Base-by-base conservation (phyloP, 352 stramenopile genomes). In the Phytophthora tentaculata region DNA sequence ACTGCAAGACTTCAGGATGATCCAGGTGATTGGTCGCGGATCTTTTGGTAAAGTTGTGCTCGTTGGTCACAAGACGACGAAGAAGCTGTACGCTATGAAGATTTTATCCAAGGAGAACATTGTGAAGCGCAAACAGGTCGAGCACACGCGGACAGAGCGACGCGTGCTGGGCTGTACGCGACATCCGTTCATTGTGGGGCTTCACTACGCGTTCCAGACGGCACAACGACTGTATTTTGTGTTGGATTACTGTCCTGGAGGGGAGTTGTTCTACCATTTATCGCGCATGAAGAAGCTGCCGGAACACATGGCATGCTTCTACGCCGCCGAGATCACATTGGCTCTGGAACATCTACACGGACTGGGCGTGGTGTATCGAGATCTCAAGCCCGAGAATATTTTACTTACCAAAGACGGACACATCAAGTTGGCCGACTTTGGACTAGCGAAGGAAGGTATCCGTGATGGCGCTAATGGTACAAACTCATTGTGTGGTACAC, bases 201-300 rank as follows among this genome's bases (percentile, higher is more conserved):
- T 97, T 22, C 85, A 95, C 50, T 96, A 90, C 59, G 88, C 90
- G 1, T 96, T 97, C 55, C 88, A 97, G 65, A 95, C 96, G 0
- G 88, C 86, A 41, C 83, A 98, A 68, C 78, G 84, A 54, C 79
- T 99, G 1, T 99, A 98, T 61, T 99, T 99, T 72, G 97, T 99
- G 20, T 77, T 99, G 17, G 89, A 97, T 39, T 97, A 96, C 52
- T 96, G 88, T 50, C 86, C 90, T 6, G 90, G 91, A 20, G 91
- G 91, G 16, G 90, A 97, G 59, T 50, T 97, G 9, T 97, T 95
- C 64, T 94, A 95, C 54, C 89, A 97, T 62, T 80, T 97, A 6
- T 90, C 81, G 24, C 79, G 84, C 16, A 92, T 94, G 83, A 94
- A 96, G 63, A 92, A 92, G 54, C 66, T 97, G n/a, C 83, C 85